Evolutionary conservation across 192 early-diverging fungal genomes (phyloP).

Genomic region (Gorgonomyces haynaldii): DNA sequence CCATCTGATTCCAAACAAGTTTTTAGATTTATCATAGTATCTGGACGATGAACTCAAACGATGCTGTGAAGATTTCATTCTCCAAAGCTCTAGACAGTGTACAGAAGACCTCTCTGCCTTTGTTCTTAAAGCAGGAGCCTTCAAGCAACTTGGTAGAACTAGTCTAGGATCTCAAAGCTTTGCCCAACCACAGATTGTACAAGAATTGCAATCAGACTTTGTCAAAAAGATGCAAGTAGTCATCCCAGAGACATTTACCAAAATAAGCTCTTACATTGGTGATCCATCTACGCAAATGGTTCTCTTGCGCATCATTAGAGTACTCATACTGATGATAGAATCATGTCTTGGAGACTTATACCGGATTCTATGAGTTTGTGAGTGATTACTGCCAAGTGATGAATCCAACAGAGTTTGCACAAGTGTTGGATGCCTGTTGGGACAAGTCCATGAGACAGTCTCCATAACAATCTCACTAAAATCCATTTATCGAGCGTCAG

Average conservation of each 20-base stretch:
- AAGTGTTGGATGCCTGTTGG: too few species aligned
- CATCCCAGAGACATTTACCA: conserved; percentile 39
- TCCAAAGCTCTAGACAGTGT: conserved; percentile 47
- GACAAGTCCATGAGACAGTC: too few species aligned
- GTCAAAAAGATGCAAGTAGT: conserved; percentile 34
- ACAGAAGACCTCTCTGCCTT: conserved; percentile 55
- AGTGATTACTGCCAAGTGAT: too few species aligned
- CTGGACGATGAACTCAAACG: conserved; percentile 58
- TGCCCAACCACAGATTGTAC: conserved; percentile 28
- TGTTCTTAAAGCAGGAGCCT: conserved; percentile 21
- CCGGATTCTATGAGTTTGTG: conserved; percentile 35
- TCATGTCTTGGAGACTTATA: conserved; percentile 36
- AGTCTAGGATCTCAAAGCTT: conserved; percentile 17
- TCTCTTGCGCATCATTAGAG: conserved; percentile 59
- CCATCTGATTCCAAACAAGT: conserved; percentile 3
- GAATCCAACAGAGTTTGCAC: too few species aligned
- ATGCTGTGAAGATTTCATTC: conserved; percentile 67
- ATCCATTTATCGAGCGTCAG: too few species aligned
- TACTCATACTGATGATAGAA: conserved; percentile 25
- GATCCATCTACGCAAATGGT: conserved; percentile 67
- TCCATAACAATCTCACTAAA: too few species aligned
- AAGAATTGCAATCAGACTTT: conserved; percentile 24
- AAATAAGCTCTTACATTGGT: conserved; percentile 59
- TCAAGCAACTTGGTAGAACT: not conserved
- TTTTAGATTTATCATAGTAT: conserved; percentile 20